Evolutionary conservation across 1,284 basidiomycete genomes (phyloP).

Genomic region (Leucoagaricus sp.): DNA sequence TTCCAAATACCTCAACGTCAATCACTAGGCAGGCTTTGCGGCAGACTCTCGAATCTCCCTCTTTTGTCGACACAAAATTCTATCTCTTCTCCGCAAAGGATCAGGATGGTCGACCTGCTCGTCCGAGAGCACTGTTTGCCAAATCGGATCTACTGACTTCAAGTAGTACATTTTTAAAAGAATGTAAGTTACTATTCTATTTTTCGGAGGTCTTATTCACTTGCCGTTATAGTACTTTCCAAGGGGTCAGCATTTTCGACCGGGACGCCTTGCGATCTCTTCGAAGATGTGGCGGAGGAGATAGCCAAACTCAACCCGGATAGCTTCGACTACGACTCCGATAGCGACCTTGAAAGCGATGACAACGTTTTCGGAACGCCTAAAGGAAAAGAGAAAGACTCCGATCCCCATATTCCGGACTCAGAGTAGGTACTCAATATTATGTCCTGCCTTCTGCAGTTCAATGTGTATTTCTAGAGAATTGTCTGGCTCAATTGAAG

Average conservation of each 20-base stretch:
- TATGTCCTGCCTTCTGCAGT: too few species aligned
- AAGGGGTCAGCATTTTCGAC: not conserved
- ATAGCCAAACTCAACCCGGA: not conserved
- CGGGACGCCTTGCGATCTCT: constrained; percentile 7
- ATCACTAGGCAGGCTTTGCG: constrained; percentile 1
- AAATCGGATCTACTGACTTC: too few species aligned
- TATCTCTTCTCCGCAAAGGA: constrained; percentile 8
- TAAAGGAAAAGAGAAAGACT: not conserved
- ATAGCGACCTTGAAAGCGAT: constrained; percentile 5
- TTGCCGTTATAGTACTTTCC: not conserved
- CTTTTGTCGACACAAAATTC: constrained; percentile 15
- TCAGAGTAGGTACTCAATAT: too few species aligned
- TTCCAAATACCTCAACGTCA: not conserved
- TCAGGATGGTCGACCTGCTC: too few species aligned
- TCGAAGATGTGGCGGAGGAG: not conserved
- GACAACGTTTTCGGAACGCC: not conserved
- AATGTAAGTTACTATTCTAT: too few species aligned
- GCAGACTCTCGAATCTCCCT: not conserved
- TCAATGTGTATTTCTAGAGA: not conserved
- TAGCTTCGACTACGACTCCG: constrained; percentile 8
- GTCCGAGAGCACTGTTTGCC: too few species aligned
- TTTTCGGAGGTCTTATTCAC: too few species aligned
- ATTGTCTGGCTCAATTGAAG: not conserved
- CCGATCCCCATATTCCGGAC: too few species aligned
- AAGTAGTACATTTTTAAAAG: too few species aligned